phyloP scores from a whole-genome alignment of 805 yeast genomes.

The Kregervanrija delftensis region DNA sequence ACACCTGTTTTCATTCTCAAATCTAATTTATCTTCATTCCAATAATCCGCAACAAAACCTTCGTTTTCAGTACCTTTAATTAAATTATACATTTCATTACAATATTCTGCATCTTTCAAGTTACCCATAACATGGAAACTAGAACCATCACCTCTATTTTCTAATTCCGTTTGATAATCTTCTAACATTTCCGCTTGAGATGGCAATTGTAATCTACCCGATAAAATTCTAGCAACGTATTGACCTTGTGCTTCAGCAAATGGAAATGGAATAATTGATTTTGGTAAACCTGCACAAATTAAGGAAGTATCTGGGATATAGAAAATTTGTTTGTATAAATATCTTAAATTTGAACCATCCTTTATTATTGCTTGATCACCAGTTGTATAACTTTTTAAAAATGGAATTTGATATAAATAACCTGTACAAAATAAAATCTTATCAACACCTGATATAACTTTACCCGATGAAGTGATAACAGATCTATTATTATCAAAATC shows the following conservation, averaged over 20 bases:
- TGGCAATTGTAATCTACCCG: constrained; percentile 39
- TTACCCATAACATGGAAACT: constrained; percentile 45
- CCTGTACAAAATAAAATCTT: constrained; percentile 68
- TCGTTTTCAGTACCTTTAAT: constrained; percentile 29
- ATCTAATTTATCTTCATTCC: constrained; percentile 22
- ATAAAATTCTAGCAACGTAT: constrained; percentile 33
- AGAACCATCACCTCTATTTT: constrained; percentile 39
- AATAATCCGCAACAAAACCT: constrained; percentile 27
- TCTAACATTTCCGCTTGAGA: constrained; percentile 28
- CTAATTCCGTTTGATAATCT: constrained; percentile 28
- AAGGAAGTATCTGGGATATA: constrained; percentile 40
- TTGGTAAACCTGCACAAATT: constrained; percentile 34
- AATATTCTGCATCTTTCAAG: constrained; percentile 57
- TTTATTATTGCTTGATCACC: constrained; percentile 22
- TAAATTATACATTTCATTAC: constrained; percentile 36
- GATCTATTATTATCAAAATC: constrained; percentile 23
- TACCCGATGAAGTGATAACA: constrained; percentile 45
- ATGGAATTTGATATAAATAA: constrained; percentile 61
- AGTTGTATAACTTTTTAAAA: constrained; percentile 32
- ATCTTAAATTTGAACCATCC: constrained; percentile 32
- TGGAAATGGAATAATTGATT: constrained; percentile 45
- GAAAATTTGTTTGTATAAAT: constrained; percentile 40
- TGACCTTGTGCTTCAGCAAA: constrained; percentile 43
- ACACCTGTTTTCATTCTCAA: constrained; percentile 20
- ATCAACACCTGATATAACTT: constrained; percentile 41